Evolutionary conservation across 768 basidiomycete genomes (phyloP), one percentile per base, ranked within the genome.

Genomic region (Boletus edulis): DNA sequence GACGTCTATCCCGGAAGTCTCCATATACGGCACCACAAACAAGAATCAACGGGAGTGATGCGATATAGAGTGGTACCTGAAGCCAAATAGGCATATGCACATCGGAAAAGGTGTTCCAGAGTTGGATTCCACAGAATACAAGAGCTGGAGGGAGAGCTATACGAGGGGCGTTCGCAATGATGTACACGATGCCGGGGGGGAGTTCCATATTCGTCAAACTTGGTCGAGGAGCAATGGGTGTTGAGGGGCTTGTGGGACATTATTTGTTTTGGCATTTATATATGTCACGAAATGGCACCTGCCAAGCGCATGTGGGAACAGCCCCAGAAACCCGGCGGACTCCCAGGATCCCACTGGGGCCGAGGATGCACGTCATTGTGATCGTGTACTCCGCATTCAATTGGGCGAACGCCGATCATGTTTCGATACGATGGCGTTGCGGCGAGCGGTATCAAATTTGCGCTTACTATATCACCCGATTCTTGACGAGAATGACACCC

Each of bases 181-280:
- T 46, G 46, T 67, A 69, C 15, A 62, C 54, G 39, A 71, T 59
- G 32, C 74, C 72, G 9, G 74, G 74, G 6, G 74, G 72, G 1
- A 74, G 60, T n/a, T 58, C 52, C 67, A 70, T 71, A 52, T 37
- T 38, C 50, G n/a, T 12, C 22, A 18, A 42, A 41, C 47, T 55
- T 31, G 35, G 29, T 29, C 29, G 12, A 20, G 13, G 15, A 22
- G 29, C 14, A 34, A 31, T 10, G 43, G 27, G 32, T 46, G 35
- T 47, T 37, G 50, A 46, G 57, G 39, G 43, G 39, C 17, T 22
- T 31, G 46, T 55, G 32, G 8, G 32, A 46, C n/a, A 40, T 18
- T 40, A 40, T 18, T 40, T 12, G 13, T 35, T 45, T 24, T 29
- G 41, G 20, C 7, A 17, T 41, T 29, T 51, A 53, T 62, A 54